Evolutionary conservation across 2,329 filamentous ascomycete genomes (phyloP).

Genomic region (Xylariaceae sp.): DNA sequence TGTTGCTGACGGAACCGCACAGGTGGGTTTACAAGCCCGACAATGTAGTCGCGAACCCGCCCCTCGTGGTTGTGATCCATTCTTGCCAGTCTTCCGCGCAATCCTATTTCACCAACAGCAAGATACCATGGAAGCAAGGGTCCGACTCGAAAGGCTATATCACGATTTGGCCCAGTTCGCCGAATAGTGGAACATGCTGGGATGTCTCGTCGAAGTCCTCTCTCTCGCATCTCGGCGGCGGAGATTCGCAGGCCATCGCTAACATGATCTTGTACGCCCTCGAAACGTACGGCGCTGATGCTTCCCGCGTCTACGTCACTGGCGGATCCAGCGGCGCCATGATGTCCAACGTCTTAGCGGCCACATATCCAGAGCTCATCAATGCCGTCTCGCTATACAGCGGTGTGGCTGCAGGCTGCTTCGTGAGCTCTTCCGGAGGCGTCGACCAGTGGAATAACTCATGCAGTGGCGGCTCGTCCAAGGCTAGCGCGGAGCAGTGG

Average conservation of each 20-base stretch:
- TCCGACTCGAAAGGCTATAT: conserved; percentile 35
- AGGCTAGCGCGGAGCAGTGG: conserved; percentile 44
- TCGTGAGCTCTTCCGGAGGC: conserved; percentile 35
- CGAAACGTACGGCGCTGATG: conserved; percentile 28
- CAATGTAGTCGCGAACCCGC: conserved; percentile 31
- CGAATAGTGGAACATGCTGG: conserved; percentile 51
- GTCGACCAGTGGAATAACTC: conserved; percentile 48
- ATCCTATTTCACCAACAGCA: conserved; percentile 33
- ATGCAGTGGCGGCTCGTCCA: conserved; percentile 44
- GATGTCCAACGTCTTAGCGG: conserved; percentile 40
- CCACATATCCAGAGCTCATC: conserved; percentile 41
- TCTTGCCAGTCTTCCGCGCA: conserved; percentile 36
- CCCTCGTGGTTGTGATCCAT: conserved; percentile 36
- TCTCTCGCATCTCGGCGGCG: conserved; percentile 31
- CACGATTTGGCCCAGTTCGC: conserved; percentile 49
- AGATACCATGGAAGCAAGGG: conserved; percentile 34
- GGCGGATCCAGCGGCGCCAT: conserved; percentile 35
- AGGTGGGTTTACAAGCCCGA: conserved; percentile 35
- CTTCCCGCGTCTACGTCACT: conserved; percentile 32
- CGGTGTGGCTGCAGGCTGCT: conserved; percentile 41
- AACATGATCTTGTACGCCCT: conserved; percentile 36
- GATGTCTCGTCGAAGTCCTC: conserved; percentile 49
- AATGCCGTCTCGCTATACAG: conserved; percentile 35
- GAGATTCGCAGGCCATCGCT: conserved; percentile 35
- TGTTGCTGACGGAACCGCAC: conserved; percentile 4